Conservation (phyloP, 2,329 filamentous ascomycete genomes). For the Alternaria arbusti region DNA sequence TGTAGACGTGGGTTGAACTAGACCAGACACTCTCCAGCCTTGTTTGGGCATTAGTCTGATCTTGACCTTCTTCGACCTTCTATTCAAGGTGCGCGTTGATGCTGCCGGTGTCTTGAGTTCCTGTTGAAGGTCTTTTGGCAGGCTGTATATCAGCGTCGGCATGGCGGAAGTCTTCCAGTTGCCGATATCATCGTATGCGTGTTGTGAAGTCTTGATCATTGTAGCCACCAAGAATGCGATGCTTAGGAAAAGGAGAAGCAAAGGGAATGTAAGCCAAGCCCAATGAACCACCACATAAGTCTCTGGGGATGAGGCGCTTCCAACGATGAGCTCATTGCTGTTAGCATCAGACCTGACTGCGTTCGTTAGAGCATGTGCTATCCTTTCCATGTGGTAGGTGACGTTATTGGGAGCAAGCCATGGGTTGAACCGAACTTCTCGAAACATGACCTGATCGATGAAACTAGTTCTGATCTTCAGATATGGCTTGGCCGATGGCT, state of each 20-base stretch:
- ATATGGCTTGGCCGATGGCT: not conserved
- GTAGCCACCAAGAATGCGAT: constrained; percentile 31
- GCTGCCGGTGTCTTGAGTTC: not conserved
- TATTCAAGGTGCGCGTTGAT: not conserved
- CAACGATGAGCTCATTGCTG: constrained; percentile 16
- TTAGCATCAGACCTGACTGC: not conserved
- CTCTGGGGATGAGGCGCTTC: not conserved
- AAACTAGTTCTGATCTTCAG: constrained; percentile 5
- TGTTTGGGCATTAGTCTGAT: constrained; percentile 21
- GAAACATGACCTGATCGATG: not conserved
- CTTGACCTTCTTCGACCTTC: not conserved
- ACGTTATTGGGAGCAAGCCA: constrained; percentile 32
- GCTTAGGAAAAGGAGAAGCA: constrained; percentile 28
- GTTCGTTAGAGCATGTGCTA: constrained; percentile 30
- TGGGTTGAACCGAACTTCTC: constrained; percentile 15
- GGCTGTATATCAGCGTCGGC: constrained; percentile 28
- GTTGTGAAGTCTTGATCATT: constrained; percentile 29
- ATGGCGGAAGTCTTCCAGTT: constrained; percentile 42
- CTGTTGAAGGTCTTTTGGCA: constrained; percentile 15
- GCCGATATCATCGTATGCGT: constrained; percentile 4
- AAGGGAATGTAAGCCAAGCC: constrained; percentile 40
- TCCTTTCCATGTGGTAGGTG: constrained; percentile 22
- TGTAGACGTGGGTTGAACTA: not conserved
- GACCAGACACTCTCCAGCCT: constrained; percentile 31
- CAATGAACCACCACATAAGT: constrained; percentile 28